Base-by-base conservation (phyloP, 768 basidiomycete species). In the Xerocomus potaroensis region DNA sequence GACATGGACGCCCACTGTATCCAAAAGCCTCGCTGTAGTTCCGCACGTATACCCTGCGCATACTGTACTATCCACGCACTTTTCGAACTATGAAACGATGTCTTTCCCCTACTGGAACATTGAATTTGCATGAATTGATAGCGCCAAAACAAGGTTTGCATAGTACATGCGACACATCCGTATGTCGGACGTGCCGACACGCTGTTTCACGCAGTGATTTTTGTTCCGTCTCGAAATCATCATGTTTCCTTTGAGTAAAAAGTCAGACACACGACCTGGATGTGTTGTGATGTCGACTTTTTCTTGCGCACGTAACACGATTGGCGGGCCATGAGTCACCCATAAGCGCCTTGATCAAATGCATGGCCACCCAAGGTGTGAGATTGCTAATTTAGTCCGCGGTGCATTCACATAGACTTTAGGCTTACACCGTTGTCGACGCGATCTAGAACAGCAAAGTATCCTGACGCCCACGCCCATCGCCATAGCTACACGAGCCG, bases 1-100 rank as follows among this genome's bases (percentile, higher is more conserved):
- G 21, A 42, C 26, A 39, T 57, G 53, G 61, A 62, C 41, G n/a
- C n/a, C 34, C 8, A 43, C 14, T 63, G 56, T 63, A 62, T 58
- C 43, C 31, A 58, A 51, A 57, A 42, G 41, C 29, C 37, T 37
- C 31, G n/a, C 15, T 51, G 47, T 60, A 56, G 42, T 48, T 11
- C 31, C 48, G 41, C 37, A 56, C 32, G 16, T 49, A 55, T 57
- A 62, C 53, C 52, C 53, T 48, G 50, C 41, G 14, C 51, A 62
- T 36, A 16, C 2, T 62, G 57, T 63, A 63, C 49, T 51, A 57
- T 49, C 37, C 44, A 45, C 29, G 51, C 43, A 41, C 23, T 40
- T 14, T 14, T n/a, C 43, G 27, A 31, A 6, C 5, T 21, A 44
- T 41, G 23, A 34, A 40, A 44, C 18, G 37, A 58, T 43, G 21